Evolutionary conservation across 1,139 yeast genomes (phyloP), one percentile per base, ranked within the genome.

Genomic region (Kodamaea anthophila): DNA sequence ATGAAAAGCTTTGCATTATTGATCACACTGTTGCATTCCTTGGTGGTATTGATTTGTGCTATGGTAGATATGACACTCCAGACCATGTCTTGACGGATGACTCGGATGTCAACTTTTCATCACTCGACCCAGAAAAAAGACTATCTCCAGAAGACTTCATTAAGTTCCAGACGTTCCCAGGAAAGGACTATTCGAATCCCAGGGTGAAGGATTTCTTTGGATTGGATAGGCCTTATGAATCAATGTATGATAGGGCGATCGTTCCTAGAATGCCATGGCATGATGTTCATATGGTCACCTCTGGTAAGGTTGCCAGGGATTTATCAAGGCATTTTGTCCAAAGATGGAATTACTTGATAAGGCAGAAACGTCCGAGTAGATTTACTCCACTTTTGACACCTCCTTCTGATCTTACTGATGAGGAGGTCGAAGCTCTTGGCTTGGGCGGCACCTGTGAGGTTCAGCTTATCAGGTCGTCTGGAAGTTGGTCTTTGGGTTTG

Each of bases 191-290:
- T 53, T 87, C 97, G 0, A 93, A 93, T 51, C 96, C 98, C 4
- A 72, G 98, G 39, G 86, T 83, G 9, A 80, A 81, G 45, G 99
- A 93, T 54, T 93, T 93, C 51, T 73, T 53, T 47, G 78, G 70
- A 2, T 65, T 93, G 36, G 87, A 88, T 41, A 77, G 76, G 41
- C 98, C 98, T 2, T 87, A 81, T 48, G 94, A 84, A 28, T 85
- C 87, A 13, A 82, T 91, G 94, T 87, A 87, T 51, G 94, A 93
- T 53, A 72, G 99, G 40, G 64, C 73, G 18, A 57, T 57, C 13
- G 71, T 75, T 10, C 97, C 98, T 3, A 72, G 99, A 46, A 93
- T 93, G 99, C 98, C 98, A 5, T 93, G 98, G 99, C 99, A 93
- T 55, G 99, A 93, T 65, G 85, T 93, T 26, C 97, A 91, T 47